Evolutionary conservation across 371 early-diverging fungal genomes (phyloP), one percentile per base, ranked within the genome.

Genomic region (Encephalitozoon hellem): DNA sequence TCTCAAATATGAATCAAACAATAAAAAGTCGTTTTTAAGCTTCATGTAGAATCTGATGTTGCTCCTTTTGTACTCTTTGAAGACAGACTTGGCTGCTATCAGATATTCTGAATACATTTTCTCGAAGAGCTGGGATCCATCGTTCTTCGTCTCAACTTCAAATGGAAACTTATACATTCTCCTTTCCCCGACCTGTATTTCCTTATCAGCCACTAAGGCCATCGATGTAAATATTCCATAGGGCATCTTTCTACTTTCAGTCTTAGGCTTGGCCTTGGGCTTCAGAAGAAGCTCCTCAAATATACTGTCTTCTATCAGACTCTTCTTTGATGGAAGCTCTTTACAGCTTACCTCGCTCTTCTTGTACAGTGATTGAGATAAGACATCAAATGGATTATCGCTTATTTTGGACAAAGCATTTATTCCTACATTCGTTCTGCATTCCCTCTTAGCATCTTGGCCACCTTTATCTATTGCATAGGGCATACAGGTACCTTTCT

Each of bases 81-180:
- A 75, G 11, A 52, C 45, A 1, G 45, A 34, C 32, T 51, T 45
- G 12, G 67, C 12, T 45, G 76, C 45, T 53, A 41, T 75, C 4
- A 75, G 38, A 45, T 59, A 75, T 18, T 64, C 38, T 9, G n/a
- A 8, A 32, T 75, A 68, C 41, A 68, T 67, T 39, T 32, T 39
- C 47, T 64, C 41, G 26, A 69, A 75, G 52, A 75, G 41, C 23
- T 1, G 30, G 2, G 67, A 28, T 30, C 65, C 52, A 64, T 75
- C 68, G 23, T 67, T 64, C 43, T 41, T 45, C 54, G 67, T 55
- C 30, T 75, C 53, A 15, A 28, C 2, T 4, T 65, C 54, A 47
- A 51, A 54, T 2, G 76, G 76, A 28, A 67, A 75, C 54, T 75
- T 75, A 26, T 65, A 65, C 64, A 72, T 59, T 38, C 12, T 30